These are phyloP conservation scores for Dryadomyces sulphureus DNA, from an alignment of 2,329 filamentous ascomycete species.

Conservation along the genomic window DNA sequence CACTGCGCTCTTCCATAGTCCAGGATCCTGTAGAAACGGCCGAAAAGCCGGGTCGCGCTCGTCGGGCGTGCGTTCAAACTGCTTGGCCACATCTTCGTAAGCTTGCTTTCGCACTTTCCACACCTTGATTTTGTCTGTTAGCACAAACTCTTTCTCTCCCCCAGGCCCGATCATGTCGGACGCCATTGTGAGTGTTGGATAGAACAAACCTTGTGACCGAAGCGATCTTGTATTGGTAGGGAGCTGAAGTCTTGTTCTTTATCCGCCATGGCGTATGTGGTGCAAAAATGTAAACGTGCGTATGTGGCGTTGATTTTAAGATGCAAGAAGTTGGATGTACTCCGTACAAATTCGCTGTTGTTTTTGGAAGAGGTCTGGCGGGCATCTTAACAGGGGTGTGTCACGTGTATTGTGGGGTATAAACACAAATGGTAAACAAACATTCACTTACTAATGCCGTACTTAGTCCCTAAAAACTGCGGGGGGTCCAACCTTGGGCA, in stretches of 20 bases:
- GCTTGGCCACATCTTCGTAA: conserved; percentile 83
- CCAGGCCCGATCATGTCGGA: background rate
- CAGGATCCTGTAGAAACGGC: conserved; percentile 72
- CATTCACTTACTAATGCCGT: too few species aligned
- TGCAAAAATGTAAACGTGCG: background rate
- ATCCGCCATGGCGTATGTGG: conserved; percentile 51
- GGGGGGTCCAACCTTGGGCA: too few species aligned
- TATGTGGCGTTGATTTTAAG: background rate
- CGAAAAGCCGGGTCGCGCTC: conserved; percentile 76
- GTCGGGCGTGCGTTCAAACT: conserved; percentile 71
- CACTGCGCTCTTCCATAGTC: conserved; percentile 83
- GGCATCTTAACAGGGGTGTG: background rate
- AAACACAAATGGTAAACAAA: background rate
- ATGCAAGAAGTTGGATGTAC: background rate
- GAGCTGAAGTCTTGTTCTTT: conserved; percentile 70
- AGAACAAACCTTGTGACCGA: conserved; percentile 57
- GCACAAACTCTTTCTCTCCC: background rate
- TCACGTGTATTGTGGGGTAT: background rate
- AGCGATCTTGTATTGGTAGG: conserved; percentile 64
- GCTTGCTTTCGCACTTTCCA: conserved; percentile 96
- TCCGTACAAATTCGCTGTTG: background rate
- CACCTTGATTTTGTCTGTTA: conserved; percentile 30
- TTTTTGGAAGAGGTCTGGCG: background rate
- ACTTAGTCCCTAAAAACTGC: too few species aligned
- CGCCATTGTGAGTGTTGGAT: background rate